Evolutionary conservation across 192 early-diverging fungal genomes (phyloP), one percentile per base, ranked within the genome.

Genomic region (Pilaira anomala): DNA sequence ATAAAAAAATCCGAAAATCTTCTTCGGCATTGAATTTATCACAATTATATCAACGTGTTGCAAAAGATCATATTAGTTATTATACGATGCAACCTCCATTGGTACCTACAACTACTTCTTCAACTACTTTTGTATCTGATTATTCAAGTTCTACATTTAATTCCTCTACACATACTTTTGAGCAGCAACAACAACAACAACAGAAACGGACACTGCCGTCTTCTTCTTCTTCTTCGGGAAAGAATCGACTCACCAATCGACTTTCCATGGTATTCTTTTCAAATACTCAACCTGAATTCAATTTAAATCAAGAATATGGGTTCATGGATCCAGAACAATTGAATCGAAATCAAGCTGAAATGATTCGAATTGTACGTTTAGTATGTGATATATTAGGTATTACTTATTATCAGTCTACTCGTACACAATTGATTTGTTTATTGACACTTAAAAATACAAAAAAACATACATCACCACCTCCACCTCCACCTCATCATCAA

Each of bases 341-440:
- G 40, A 58, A 41, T 41, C 56, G 36, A 40, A 58, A 58, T 16
- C 36, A 40, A 14, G 36, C 40, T 41, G 56, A 58, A 14, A 58
- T 42, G 39, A 58, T 58, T 8, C 29, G 36, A 24, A 58, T 58
- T 8, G 22, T 73, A 11, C 44, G 65, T 44, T 25, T 48, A 5
- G 61, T 60, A 3, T 73, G 71, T 45, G 71, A 73, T 51, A 48
- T 73, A 29, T 55, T 73, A 9, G 71, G 71, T 1, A 33, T 73
- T 25, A 73, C 60, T 6, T 73, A 67, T 46, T 44, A 54, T 21
- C 71, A 73, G 25, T 36, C 21, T 22, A 54, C 60, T 1, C 40
- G 28, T 36, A 56, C 59, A 7, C 65, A 49, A 24, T 46, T 73
- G 11, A 14, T 24, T 21, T 73, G 71, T 39, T 40, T 73, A 24